Percentiles rank a stretch among this genome's conserved stretches.
phyloP scores from a whole-genome alignment of 2,329 filamentous ascomycete species.

The Cordyceps cicadae region DNA sequence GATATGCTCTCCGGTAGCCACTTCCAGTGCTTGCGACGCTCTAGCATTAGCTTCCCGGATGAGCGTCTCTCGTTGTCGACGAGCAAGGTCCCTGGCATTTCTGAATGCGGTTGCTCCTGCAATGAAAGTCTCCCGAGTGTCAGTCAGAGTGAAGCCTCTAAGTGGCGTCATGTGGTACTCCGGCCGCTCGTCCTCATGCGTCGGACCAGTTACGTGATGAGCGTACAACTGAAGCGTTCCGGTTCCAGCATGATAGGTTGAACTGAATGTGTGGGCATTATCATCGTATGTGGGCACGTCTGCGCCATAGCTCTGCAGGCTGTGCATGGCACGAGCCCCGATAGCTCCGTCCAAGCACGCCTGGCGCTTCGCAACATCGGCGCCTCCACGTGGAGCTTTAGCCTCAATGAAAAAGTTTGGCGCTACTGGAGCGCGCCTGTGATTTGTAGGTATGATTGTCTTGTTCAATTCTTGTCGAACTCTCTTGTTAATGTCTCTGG shows the following conservation, averaged over 20 bases:
- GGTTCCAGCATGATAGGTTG: slow-evolving; percentile 25
- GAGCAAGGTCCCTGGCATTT: slow-evolving; percentile 31
- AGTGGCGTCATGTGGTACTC: slow-evolving; percentile 39
- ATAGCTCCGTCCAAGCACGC: slow-evolving; percentile 30
- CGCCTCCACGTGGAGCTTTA: slow-evolving; percentile 27
- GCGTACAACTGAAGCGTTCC: slow-evolving; percentile 30
- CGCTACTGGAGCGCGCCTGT: slow-evolving; percentile 18
- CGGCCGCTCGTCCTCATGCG: slow-evolving; percentile 21
- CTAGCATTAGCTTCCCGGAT: slow-evolving; percentile 16
- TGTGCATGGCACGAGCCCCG: slow-evolving; percentile 29
- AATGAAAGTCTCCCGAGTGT: slow-evolving; percentile 23
- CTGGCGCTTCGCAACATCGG: slow-evolving; percentile 22
- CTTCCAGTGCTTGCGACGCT: background rate
- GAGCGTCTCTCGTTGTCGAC: slow-evolving; percentile 27
- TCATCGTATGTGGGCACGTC: slow-evolving; percentile 28
- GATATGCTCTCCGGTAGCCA: too few relatives aligned
- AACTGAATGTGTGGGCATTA: slow-evolving; percentile 30
- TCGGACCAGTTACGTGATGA: slow-evolving; percentile 27
- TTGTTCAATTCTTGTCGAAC: slow-evolving; percentile 11
- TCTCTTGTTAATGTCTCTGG: slow-evolving; percentile 18
- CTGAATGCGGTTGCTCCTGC: slow-evolving; percentile 30
- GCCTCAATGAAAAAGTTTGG: slow-evolving; percentile 35
- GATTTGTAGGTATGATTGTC: background rate
- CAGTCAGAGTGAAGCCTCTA: slow-evolving; percentile 19
- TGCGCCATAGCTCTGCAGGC: slow-evolving; percentile 27